phyloP scores from a whole-genome alignment of 768 basidiomycete genomes.

The Calocera cornea region DNA sequence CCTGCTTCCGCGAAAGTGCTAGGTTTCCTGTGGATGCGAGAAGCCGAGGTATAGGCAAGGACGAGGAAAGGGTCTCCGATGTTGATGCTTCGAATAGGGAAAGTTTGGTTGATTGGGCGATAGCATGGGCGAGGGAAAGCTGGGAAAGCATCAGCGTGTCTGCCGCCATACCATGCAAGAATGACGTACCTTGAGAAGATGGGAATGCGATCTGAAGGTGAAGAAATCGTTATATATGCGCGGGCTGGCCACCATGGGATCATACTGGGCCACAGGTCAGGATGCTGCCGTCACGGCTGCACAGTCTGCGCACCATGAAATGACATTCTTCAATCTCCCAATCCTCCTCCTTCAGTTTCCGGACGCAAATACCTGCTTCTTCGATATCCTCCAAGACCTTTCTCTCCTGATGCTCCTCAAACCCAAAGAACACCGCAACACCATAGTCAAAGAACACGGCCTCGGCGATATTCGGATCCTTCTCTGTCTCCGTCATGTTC shows the following conservation, averaged over 20 bases:
- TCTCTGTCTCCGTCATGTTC: slow-evolving; percentile 11
- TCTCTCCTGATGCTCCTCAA: slow-evolving; percentile 63
- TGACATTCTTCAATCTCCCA: slow-evolving; percentile 95
- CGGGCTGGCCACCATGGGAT: slow-evolving; percentile 68
- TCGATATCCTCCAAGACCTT: slow-evolving; percentile 75
- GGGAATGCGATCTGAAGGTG: slow-evolving; percentile 84
- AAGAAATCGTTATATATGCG: slow-evolving; percentile 95
- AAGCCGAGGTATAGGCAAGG: slow-evolving; percentile 70
- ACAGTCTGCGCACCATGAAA: slow-evolving; percentile 45
- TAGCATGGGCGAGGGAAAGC: slow-evolving; percentile 84
- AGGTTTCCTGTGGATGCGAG: slow-evolving; percentile 67
- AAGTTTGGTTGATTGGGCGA: slow-evolving; percentile 87
- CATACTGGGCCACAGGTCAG: slow-evolving; percentile 41
- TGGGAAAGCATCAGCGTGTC: slow-evolving; percentile 23
- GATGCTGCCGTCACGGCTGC: slow-evolving; percentile 9
- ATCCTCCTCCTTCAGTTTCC: slow-evolving; percentile 46
- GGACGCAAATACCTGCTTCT: slow-evolving; percentile 51
- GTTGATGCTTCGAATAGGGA: slow-evolving; percentile 75
- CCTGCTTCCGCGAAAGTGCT: slow-evolving; percentile 61
- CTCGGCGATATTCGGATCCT: slow-evolving; percentile 23
- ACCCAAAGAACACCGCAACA: slow-evolving; percentile 83
- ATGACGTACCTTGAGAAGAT: slow-evolving; percentile 41
- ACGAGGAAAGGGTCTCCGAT: slow-evolving; percentile 59
- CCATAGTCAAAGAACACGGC: slow-evolving; percentile 47
- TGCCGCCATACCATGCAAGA: background rate